A percentile compares a stretch with the other conserved stretches of the same genome.
These are phyloP conservation scores for Proliferodiscus dingleyae DNA, from an alignment of 2,329 filamentous ascomycete species.

Conservation along the genomic window DNA sequence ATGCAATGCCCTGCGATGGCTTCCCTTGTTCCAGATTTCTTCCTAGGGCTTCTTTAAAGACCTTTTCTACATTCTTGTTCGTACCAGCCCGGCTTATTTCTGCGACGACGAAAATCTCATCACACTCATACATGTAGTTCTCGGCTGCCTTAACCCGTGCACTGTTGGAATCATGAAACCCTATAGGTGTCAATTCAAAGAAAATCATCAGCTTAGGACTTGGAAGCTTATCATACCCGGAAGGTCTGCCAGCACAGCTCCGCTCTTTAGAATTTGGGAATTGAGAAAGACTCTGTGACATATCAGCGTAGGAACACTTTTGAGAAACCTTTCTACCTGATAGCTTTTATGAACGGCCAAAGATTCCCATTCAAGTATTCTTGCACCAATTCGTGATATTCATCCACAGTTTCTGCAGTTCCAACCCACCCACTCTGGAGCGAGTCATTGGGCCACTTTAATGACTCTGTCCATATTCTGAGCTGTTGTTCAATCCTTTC, in stretches of 20 bases:
- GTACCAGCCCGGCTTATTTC: conserved; percentile 8
- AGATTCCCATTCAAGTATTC: conserved; percentile 3
- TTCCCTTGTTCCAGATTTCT: neutral
- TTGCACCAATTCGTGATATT: conserved; percentile 2
- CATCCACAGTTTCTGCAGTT: neutral
- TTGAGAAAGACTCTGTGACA: conserved; percentile 3
- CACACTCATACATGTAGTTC: conserved; percentile 8
- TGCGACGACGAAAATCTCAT: conserved; percentile 12
- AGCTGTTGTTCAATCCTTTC: conserved; percentile 6
- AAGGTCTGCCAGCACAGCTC: conserved; percentile 5
- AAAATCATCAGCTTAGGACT: neutral
- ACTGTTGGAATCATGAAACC: conserved; percentile 9
- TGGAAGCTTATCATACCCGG: conserved; percentile 3
- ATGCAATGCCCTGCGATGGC: conserved; percentile 10
- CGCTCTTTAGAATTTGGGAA: conserved; percentile 6
- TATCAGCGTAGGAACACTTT: neutral
- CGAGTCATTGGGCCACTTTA: neutral
- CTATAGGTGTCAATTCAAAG: conserved; percentile 3
- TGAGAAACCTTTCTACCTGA: neutral
- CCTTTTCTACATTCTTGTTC: conserved; percentile 5
- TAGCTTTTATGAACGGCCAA: conserved; percentile 9
- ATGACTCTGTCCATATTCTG: conserved; percentile 1
- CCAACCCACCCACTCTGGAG: neutral
- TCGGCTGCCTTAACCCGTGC: conserved; percentile 11
- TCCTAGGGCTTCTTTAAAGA: neutral